Evolutionary conservation across 2,329 filamentous ascomycete genomes (phyloP), one percentile per base, ranked within the genome.

Genomic region (Fusarium sp.): DNA sequence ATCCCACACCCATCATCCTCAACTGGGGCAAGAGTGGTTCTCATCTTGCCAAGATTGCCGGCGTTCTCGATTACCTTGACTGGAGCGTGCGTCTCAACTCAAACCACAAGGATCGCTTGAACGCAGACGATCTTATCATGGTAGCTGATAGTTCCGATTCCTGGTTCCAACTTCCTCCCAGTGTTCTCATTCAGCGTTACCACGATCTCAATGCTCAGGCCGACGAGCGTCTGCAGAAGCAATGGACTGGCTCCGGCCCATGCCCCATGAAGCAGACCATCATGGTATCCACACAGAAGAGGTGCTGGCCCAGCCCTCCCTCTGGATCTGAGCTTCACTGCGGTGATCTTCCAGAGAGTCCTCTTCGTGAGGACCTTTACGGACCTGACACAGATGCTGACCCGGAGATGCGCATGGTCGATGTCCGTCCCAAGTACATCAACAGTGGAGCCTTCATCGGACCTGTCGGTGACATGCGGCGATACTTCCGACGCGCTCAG

Each of bases 111-210:
- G 66, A 62, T 10, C 68, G 59, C 19, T 19, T 75, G 14, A 34
- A 46, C 5, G 69, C 72, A 9, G 52, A 78, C 11, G 76, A 78
- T 26, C 58, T 77, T 9, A 58, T 77, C n/a, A 56, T 77, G 23
- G 57, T 77, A 6, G 69, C 73, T 1, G 76, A 77, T 12, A 73
- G 74, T 11, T 69, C 73, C 19, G 76, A 77, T 30, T 58, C 74
- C 1, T 78, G 76, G 76, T 77, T 76, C 46, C 76, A 78, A 48
- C 75, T 78, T 0, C 74, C 76, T 1, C 75, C 75, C 2, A 65
- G 68, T 13, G 63, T 77, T 2, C 66, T 77, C 9, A 66, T 77
- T 13, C 51, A 73, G 34, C 74, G 76, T 18, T 77, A 75, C 37
- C 70, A 73, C 51, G 66, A 65, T 13, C 34, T 63, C 28, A 74